Conservation (phyloP, 2,329 filamentous ascomycete genomes). For the Beauveria varroae region DNA sequence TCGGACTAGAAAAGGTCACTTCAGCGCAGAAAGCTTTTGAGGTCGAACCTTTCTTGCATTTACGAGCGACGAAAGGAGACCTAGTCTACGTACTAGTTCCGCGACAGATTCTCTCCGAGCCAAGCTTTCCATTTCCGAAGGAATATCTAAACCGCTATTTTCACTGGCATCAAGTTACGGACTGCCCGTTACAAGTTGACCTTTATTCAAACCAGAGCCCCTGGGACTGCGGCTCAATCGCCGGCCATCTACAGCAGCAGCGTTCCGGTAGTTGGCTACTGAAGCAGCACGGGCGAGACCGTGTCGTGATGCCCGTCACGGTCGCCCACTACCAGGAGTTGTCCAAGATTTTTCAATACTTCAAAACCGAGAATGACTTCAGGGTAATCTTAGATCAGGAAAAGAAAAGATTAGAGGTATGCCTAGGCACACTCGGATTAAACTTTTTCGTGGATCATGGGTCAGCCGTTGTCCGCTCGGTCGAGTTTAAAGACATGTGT, state of each 20-base stretch:
- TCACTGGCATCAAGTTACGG: neutral
- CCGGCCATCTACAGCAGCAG: too few species aligned
- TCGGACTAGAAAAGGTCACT: neutral
- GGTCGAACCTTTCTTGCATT: neutral
- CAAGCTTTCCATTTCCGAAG: neutral
- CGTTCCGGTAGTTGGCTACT: neutral
- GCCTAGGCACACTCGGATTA: neutral
- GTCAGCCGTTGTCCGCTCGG: neutral
- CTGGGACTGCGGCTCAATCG: neutral
- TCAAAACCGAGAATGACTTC: neutral
- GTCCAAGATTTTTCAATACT: neutral
- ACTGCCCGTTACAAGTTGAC: neutral
- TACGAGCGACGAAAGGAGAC: neutral
- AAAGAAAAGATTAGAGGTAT: neutral
- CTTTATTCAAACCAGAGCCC: neutral
- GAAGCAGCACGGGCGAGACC: neutral
- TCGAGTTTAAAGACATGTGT: neutral
- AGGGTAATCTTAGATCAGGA: fast-evolving
- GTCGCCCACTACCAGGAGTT: neutral
- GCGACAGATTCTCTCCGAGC: neutral
- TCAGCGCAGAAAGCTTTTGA: fast-evolving
- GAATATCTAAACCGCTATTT: neutral
- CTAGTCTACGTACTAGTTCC: neutral
- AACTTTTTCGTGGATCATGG: neutral
- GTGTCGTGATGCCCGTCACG: neutral